Evolutionary conservation across 2,329 filamentous ascomycete species (phyloP), one percentile per base, ranked within the genome.

Genomic region (Trichoderma aggressivum): DNA sequence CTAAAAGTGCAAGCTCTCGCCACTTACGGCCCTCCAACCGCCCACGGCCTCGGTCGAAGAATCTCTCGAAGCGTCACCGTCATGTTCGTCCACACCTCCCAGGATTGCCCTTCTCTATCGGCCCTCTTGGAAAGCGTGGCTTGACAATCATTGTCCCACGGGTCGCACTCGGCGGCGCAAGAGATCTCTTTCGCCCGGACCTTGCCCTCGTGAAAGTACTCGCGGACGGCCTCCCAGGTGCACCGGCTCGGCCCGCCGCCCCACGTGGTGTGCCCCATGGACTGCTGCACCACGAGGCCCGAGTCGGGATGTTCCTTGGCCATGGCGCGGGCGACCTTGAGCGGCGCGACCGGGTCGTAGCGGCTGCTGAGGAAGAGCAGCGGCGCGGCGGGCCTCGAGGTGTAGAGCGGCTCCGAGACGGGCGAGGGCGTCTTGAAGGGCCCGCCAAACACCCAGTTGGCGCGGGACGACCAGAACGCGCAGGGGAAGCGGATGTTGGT

Each of bases 281-380:
- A 72, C 18, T 77, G 71, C 36, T 75, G 74, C 0, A 77, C 64
- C 5, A 78, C 69, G 5, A 78, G 68, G 10, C 70, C 70, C 0
- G 77, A 74, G 8, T 76, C 75, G 1, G 74, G 74, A 50, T 78
- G 74, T 1, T 24, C 18, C 39, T 12, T 61, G 16, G 74, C 66
- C 74, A 75, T 75, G 43, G 30, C 18, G 4, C 71, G 55, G 10
- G 74, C 74, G n/a, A 21, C 21, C 5, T 26, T 5, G 26, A 82
- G 73, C 7, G 84, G 84, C 32, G 84, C 85, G 16, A 85, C 81
- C 8, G 84, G 84, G 64, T 85, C 84, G 11, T 80, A 77, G 7
- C 77, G 73, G 67, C 80, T 82, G n/a, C 79, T 78, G 10, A 85
- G 71, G 74, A 84, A 84, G 36, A 86, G 73, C 24, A 86, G 71